These are phyloP conservation scores for Cantharellus cinnabarinus DNA, from an alignment of 768 basidiomycete genomes.

Conservation along the genomic window DNA sequence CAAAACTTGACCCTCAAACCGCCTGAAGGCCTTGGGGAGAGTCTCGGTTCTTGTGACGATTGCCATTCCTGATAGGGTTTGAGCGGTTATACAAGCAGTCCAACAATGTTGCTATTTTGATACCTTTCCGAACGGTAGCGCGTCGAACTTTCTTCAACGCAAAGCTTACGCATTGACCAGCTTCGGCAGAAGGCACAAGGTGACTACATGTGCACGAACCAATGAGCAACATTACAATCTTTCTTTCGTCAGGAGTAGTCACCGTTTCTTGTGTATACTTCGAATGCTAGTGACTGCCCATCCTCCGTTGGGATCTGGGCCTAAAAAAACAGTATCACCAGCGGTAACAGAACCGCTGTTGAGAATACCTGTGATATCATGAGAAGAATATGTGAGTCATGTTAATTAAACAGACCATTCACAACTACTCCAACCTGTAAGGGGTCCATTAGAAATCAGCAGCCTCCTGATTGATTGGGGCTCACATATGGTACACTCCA, in stretches of 20 bases:
- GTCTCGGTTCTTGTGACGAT: conserved; percentile 60
- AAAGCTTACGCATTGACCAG: conserved; percentile 86
- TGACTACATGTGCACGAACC: conserved; percentile 27
- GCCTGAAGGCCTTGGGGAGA: conserved; percentile 58
- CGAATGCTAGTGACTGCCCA: conserved; percentile 64
- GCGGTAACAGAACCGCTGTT: conserved; percentile 54
- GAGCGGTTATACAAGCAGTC: too few relatives aligned
- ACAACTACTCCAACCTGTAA: neutral
- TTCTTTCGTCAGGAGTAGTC: conserved; percentile 8
- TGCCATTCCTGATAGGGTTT: conserved; percentile 41
- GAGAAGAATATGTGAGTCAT: neutral
- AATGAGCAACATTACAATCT: neutral
- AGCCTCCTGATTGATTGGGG: neutral
- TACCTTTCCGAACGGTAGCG: conserved; percentile 59
- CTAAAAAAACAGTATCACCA: conserved; percentile 66
- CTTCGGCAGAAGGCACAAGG: conserved; percentile 66
- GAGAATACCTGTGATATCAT: conserved; percentile 31
- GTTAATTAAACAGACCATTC: neutral
- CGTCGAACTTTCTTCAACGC: conserved; percentile 79
- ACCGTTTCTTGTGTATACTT: conserved; percentile 89
- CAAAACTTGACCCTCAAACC: conserved; percentile 86
- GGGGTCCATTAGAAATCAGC: neutral
- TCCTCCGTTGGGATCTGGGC: conserved; percentile 84
- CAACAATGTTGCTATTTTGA: neutral
- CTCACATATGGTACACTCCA: conserved; percentile 11